Percentiles rank a stretch among this genome's conserved stretches.
Conservation (phyloP, 495 filamentous ascomycete species). For the Hamigera avellanea region DNA sequence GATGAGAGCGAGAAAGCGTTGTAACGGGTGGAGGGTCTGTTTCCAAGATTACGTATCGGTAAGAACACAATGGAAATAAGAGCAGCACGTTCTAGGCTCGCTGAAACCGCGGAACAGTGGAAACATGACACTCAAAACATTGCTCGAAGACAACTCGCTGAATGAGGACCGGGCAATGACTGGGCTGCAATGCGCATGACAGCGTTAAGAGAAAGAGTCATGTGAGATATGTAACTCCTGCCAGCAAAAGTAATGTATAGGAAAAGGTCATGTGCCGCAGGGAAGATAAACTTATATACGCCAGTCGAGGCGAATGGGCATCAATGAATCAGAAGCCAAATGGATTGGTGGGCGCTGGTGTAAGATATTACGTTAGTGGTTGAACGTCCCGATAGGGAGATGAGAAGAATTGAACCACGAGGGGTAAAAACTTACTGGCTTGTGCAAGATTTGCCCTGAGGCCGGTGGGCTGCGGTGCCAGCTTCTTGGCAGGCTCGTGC, state of each 20-base stretch:
- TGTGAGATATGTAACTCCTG: too few species aligned
- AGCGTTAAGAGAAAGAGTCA: slow-evolving; percentile 4
- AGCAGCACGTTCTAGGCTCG: slow-evolving; percentile 12
- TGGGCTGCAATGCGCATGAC: slow-evolving; percentile 9
- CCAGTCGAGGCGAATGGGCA: slow-evolving; percentile 3
- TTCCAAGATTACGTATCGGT: too few species aligned
- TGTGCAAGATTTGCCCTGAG: slow-evolving; percentile 77
- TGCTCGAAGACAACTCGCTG: slow-evolving; percentile 2
- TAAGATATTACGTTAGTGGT: slow-evolving; percentile 13
- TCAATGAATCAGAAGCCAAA: slow-evolving; percentile 63
- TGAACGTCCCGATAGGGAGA: slow-evolving; percentile 6
- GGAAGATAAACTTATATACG: slow-evolving; percentile 13
- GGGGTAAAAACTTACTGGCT: slow-evolving; percentile 84
- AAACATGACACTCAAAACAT: slow-evolving; percentile 3
- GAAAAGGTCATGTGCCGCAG: slow-evolving; percentile 15
- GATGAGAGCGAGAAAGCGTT: too few species aligned
- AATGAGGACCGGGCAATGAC: slow-evolving; percentile 4
- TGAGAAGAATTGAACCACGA: slow-evolving; percentile 4
- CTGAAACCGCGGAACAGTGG: slow-evolving; percentile 10
- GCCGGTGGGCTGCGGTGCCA: slow-evolving; percentile 84
- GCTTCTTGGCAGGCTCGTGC: slow-evolving; percentile 52
- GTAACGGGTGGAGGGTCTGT: too few species aligned
- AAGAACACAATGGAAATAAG: slow-evolving; percentile 2
- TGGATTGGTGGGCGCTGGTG: slow-evolving; percentile 74
- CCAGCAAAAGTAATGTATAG: slow-evolving; percentile 8